Evolutionary conservation across 495 filamentous ascomycete species (phyloP).

Genomic region (Talaromyces wortmannii): DNA sequence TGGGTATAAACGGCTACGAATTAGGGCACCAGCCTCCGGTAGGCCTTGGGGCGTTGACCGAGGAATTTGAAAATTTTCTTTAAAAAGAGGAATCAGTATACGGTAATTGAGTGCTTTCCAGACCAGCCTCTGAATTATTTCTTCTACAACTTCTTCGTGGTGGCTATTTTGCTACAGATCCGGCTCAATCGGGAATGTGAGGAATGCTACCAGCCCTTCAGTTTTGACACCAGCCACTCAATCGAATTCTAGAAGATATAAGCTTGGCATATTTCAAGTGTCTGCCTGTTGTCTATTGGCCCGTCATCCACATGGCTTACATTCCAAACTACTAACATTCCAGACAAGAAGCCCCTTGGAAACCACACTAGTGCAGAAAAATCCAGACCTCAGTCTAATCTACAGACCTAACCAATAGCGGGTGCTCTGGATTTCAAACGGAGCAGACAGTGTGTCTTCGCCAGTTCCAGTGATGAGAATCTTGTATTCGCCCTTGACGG

Average conservation of each 20-base stretch:
- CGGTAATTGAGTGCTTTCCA: neutral
- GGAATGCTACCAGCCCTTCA: neutral
- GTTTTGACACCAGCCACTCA: neutral
- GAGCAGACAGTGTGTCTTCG: slow-evolving; percentile 28
- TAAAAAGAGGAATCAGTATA: neutral
- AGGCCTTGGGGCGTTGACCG: neutral
- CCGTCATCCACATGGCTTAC: neutral
- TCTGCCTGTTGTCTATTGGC: neutral
- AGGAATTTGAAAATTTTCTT: neutral
- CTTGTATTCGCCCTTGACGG: slow-evolving; percentile 67
- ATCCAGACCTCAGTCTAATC: neutral
- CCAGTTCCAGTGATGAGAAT: slow-evolving; percentile 56
- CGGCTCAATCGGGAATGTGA: neutral
- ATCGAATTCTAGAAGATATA: neutral
- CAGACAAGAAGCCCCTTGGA: neutral
- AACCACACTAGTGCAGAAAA: neutral
- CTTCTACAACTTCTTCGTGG: neutral
- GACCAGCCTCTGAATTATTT: neutral
- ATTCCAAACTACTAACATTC: neutral
- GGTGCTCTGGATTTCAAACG: slow-evolving; percentile 48
- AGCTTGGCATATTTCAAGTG: neutral
- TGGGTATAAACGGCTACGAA: neutral
- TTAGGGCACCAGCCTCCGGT: neutral
- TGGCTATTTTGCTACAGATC: neutral
- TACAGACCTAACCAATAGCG: slow-evolving; percentile 49